Conservation (phyloP, 129 eudicot genomes). For the Flaveria ramosissima region DNA sequence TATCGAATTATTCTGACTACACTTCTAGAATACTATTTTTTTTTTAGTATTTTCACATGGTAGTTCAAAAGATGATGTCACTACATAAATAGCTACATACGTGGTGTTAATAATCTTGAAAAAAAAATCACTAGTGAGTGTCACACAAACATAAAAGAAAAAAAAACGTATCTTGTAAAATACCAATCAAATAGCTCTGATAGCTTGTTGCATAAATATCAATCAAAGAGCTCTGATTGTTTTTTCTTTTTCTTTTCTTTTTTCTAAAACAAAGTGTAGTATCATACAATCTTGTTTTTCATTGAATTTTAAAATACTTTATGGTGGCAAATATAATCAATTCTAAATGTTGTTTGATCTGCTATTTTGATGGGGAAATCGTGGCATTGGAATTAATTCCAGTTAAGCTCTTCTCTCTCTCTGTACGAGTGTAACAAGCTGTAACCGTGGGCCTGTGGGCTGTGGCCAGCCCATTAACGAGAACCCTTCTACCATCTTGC, state of each 20-base stretch:
- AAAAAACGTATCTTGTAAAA: too few species aligned
- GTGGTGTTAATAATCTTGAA: too few species aligned
- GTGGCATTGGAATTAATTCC: slow-evolving; percentile 34
- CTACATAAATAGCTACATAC: too few species aligned
- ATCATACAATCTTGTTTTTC: neutral
- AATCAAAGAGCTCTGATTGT: too few species aligned
- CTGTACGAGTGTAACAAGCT: slow-evolving; percentile 11
- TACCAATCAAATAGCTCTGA: too few species aligned
- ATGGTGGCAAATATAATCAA: neutral
- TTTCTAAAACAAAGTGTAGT: too few species aligned
- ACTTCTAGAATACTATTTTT: neutral
- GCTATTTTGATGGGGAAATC: neutral
- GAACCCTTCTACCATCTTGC: slow-evolving; percentile 12
- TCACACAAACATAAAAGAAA: too few species aligned
- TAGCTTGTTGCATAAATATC: too few species aligned
- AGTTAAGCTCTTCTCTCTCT: neutral
- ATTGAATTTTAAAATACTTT: neutral
- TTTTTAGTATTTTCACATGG: neutral
- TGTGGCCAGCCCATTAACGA: slow-evolving; percentile 20
- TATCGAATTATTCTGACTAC: too few species aligned
- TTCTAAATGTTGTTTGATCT: neutral
- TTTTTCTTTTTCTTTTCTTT: too few species aligned
- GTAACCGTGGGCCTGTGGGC: slow-evolving; percentile 16
- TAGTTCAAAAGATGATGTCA: neutral
- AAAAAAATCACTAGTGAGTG: too few species aligned